Evolutionary conservation across 352 stramenopile species (phyloP), one percentile per base, ranked within the genome.

Genomic region (Thalassiosira pacifica): DNA sequence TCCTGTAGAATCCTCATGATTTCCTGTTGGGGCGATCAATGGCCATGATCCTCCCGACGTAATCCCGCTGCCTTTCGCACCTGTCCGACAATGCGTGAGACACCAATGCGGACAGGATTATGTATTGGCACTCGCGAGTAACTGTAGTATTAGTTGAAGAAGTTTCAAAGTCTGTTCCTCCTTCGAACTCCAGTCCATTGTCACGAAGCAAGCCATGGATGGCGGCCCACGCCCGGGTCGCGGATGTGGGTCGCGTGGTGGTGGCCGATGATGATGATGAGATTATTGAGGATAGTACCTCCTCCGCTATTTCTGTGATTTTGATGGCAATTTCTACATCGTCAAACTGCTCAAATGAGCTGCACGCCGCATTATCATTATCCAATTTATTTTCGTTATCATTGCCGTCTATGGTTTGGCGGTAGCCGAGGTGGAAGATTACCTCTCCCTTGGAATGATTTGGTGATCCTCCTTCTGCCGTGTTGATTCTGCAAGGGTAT

Each of bases 41-140:
- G 1, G 32, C 75, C 82, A 93, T 91, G 45, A 95, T 94, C 40
- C 79, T 65, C 65, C 76, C 52, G 80, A 94, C 83, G 72, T 93
- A 93, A 19, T 71, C 27, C 32, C 81, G 69, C 18, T 84, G 60
- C 13, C 90, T 63, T 13, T 85, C 31, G 71, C 92, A 87, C 55
- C 77, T 55, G 60, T 89, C 81, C 3, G 83, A 88, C 5, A 94
- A 64, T 22, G 90, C 86, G 73, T 85, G 86, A 57, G 87, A 88
- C 3, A 94, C 60, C 22, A 95, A 59, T 64, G 86, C 77, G 18
- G 65, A 61, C 11, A 95, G 60, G 27, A 90, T 59, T 32, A 31
- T 66, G 18, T 72, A 66, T 32, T 87, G 77, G 27, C 45, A 76
- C 42, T 84, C 67, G 22, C 10, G 63, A n/a, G n/a, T n/a, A n/a